Evolutionary conservation across 2,329 filamentous ascomycete genomes (phyloP), one percentile per base, ranked within the genome.

Genomic region (Aspergillus latus): DNA sequence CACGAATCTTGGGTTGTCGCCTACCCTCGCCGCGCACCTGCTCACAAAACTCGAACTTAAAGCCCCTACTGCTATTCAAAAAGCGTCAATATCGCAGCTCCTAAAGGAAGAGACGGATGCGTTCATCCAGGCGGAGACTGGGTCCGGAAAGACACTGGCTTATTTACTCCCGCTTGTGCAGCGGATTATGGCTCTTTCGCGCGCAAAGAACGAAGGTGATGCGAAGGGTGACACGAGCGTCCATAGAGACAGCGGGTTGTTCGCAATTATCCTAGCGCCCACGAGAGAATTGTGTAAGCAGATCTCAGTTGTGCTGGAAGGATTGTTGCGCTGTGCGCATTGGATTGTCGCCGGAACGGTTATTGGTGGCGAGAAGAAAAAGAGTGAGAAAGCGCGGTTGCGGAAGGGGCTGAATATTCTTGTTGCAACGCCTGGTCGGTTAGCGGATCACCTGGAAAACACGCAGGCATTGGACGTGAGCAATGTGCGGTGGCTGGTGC

Each of bases 111-210:
- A 96, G 65, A 87, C 84, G 45, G 94, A 99, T 77, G 92, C 92
- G 2, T 99, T 99, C 67, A 88, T 99, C 34, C 94, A 97, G 72
- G 95, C 94, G 2, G 89, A 99, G 76, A 99, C 94, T 0, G 94
- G 94, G 64, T 99, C 94, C 0, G 94, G 94, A 76, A 99, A 99
- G 77, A 99, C 94, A 0, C 77, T 99, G 58, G 90, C 94, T n/a
- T 99, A 99, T 71, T 81, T 99, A 4, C 78, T 99, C 5, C 94
- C 94, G 1, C 88, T 99, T 46, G 86, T 99, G 21, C 90, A 99
- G 70, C 84, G 92, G 26, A 88, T 99, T 16, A 84, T 96, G 73
- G 82, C 86, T 11, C 81, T 97, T 30, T 90, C 80, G 63, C 83
- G 72, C 21, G 47, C 52, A n/a, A 52, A 56, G 45, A 56, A 60